These are phyloP conservation scores for Entomortierella parvispora DNA, from an alignment of 192 early-diverging fungal species.

Conservation along the genomic window DNA sequence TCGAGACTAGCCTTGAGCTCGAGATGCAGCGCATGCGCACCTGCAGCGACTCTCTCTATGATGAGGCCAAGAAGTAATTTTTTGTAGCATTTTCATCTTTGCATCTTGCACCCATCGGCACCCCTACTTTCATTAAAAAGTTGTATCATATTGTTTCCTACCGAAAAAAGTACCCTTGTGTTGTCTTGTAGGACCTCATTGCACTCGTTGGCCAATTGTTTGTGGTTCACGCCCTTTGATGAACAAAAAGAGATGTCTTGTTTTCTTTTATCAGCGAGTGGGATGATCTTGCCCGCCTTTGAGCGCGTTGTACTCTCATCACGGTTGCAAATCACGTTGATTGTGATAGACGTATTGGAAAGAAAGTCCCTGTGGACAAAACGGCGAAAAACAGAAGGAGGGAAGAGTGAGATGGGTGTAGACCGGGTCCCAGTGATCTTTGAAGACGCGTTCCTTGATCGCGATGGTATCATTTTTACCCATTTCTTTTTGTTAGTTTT, in stretches of 20 bases:
- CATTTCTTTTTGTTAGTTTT: no score
- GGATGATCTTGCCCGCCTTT: no score
- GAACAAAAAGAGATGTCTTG: no score
- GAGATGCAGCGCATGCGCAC: constrained; percentile 3
- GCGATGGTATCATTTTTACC: no score
- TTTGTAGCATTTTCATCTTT: neutral
- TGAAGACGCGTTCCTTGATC: no score
- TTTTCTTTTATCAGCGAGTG: no score
- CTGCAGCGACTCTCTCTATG: neutral
- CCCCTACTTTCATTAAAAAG: neutral
- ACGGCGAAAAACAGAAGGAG: neutral
- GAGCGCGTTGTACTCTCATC: no score
- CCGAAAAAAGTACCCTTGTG: neutral
- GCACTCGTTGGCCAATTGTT: no score
- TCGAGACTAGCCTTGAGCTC: neutral
- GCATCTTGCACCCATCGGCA: neutral
- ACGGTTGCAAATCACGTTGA: no score
- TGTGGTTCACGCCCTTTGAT: no score
- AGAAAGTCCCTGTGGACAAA: neutral
- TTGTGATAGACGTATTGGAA: no score
- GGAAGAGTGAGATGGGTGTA: neutral
- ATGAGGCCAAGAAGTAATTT: neutral
- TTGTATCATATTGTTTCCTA: constrained; percentile 2
- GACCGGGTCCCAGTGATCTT: neutral
- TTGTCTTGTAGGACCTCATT: no score